phyloP scores from a whole-genome alignment of 768 basidiomycete species.

The Pleurotus cornucopiae region DNA sequence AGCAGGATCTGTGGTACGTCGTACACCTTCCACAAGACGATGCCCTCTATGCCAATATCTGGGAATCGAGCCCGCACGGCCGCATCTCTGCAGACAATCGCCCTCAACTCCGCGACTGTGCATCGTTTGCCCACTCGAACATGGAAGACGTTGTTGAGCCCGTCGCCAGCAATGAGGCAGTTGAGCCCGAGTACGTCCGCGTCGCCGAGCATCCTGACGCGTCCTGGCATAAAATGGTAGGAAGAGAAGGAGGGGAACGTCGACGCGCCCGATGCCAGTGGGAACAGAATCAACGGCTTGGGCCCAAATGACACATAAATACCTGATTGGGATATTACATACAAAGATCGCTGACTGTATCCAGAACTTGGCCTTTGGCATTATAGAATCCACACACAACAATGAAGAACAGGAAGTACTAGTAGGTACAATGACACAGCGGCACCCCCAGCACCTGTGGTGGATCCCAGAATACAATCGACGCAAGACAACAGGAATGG shows the following conservation, averaged over 20 bases:
- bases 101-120: conserved; percentile 8
- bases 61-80: conserved; percentile 6
- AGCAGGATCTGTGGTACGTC: conserved; percentile 1
- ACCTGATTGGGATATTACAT: conserved; percentile 7
- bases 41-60: conserved; percentile 1
- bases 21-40: conserved; percentile 5
- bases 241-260: neutral
- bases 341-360: neutral
- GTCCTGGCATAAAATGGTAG: conserved; percentile 7
- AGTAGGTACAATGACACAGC: conserved; percentile 5
- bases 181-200: conserved; percentile 3
- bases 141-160: conserved; percentile 3
- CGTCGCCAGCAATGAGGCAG: conserved; percentile 5
- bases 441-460: neutral
- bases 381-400: conserved; percentile 10
- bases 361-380: conserved; percentile 6
- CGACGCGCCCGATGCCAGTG: conserved; percentile 6
- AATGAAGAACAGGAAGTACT: conserved; percentile 3
- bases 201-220: conserved; percentile 8
- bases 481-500: neutral
- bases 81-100: conserved; percentile 6
- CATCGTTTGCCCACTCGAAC: conserved; percentile 4
- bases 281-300: conserved; percentile 9
- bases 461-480: conserved; percentile 6
- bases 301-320: conserved; percentile 7